These are phyloP conservation scores for Magnaporthiopsis rhizophila DNA, from an alignment of 2,329 filamentous ascomycete genomes.

Conservation along the genomic window DNA sequence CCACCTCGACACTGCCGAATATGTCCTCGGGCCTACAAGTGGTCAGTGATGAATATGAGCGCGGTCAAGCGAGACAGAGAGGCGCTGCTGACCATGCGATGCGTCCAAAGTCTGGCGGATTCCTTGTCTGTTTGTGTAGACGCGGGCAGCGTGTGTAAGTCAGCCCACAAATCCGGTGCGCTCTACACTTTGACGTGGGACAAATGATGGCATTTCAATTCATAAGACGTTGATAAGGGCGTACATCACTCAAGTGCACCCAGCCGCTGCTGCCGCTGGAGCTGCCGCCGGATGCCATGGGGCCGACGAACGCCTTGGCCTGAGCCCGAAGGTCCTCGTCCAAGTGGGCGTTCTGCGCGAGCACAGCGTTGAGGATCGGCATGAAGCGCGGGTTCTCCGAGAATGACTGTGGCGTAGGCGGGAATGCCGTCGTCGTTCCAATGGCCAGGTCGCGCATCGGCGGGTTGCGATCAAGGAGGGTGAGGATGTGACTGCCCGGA, in stretches of 20 bases:
- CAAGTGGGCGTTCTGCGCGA: slow-evolving; percentile 23
- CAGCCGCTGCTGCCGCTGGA: slow-evolving; percentile 46
- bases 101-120: slow-evolving; percentile 58
- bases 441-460: slow-evolving; percentile 47
- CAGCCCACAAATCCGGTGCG: not conserved
- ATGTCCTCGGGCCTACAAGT: slow-evolving; percentile 53
- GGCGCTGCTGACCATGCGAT: slow-evolving; percentile 44
- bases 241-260: slow-evolving; percentile 54
- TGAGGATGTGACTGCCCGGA: slow-evolving; percentile 44
- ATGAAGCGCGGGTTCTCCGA: slow-evolving; percentile 51
- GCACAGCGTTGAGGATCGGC: slow-evolving; percentile 21
- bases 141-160: not conserved
- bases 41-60: not conserved
- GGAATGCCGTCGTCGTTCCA: slow-evolving; percentile 49
- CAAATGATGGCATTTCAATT: not conserved
- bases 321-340: slow-evolving; percentile 29
- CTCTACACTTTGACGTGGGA: not conserved
- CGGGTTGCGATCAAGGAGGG: slow-evolving; percentile 49
- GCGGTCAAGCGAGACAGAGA: not conserved
- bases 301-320: slow-evolving; percentile 51
- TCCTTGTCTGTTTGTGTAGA: slow-evolving; percentile 30
- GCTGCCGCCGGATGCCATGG: slow-evolving; percentile 34
- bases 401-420: slow-evolving; percentile 54
- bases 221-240: slow-evolving; percentile 1
- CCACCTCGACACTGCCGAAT: slow-evolving; percentile 58